Percentiles rank a stretch among this genome's conserved stretches.
Evolutionary conservation across 768 basidiomycete genomes (phyloP).

Genomic region (Boletus vermiculosoides): DNA sequence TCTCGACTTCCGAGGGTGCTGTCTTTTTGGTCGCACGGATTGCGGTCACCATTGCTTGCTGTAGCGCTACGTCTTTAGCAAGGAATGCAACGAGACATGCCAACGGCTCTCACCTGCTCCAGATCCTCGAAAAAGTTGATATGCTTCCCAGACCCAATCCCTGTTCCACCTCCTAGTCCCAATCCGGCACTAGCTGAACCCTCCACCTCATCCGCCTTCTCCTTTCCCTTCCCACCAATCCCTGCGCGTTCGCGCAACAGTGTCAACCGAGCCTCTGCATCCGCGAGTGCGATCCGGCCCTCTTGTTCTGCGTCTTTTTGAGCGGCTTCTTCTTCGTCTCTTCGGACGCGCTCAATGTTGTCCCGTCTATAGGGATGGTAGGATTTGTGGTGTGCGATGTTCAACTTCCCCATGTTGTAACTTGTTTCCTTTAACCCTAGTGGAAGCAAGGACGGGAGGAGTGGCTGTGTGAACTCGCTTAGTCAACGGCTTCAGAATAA

Average conservation of each 20-base stretch:
- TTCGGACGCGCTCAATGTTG: slow-evolving; percentile 78
- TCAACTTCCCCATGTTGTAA: slow-evolving; percentile 40
- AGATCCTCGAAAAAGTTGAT: slow-evolving; percentile 84
- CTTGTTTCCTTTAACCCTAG: no score
- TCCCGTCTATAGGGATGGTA: slow-evolving; percentile 85
- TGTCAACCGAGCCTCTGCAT: slow-evolving; percentile 76
- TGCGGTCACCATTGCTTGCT: slow-evolving; percentile 48
- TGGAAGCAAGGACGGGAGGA: neutral
- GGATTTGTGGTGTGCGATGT: slow-evolving; percentile 89
- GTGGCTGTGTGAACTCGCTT: neutral
- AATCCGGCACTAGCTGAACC: neutral
- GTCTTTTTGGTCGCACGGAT: slow-evolving; percentile 51
- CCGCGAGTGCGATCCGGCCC: slow-evolving; percentile 70
- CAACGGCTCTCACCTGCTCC: slow-evolving; percentile 52
- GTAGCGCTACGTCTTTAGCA: slow-evolving; percentile 3
- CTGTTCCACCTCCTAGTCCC: neutral
- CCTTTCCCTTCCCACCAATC: slow-evolving; percentile 35
- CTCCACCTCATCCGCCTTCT: slow-evolving; percentile 35
- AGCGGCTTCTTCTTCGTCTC: slow-evolving; percentile 78
- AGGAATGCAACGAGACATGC: neutral
- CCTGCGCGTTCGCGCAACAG: slow-evolving; percentile 64
- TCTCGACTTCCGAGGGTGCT: slow-evolving; percentile 54
- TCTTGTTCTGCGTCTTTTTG: slow-evolving; percentile 67
- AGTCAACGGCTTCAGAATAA: slow-evolving; percentile 16
- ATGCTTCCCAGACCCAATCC: slow-evolving; percentile 50